Base-by-base conservation (phyloP, 148 eudicot species). In the Rhododendron simsii region DNA sequence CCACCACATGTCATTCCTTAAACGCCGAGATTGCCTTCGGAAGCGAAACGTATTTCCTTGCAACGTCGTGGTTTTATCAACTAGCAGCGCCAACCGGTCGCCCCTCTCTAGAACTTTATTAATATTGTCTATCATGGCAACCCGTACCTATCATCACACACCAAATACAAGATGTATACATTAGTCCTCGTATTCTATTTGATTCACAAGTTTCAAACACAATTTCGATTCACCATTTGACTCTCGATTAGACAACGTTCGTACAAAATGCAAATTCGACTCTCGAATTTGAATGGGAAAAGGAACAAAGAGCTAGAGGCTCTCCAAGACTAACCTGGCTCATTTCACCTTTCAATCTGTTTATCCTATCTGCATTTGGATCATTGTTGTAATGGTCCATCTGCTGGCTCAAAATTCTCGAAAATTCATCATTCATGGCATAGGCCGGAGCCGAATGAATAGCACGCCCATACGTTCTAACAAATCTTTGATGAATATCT, bases 51-150 rank as follows among this genome's bases (percentile, higher is more conserved):
- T 93, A 87, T 97, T 95, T 81, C 95, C 95, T 91, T 97, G 98
- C 89, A 97, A 86, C 78, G 87, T 92, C 63, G 92, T 88, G 50
- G 98, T 97, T 91, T 97, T 95, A 91, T 95, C 98, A 61, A 97
- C 99, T 87, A 97, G 87, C 86, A 94, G 85, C 87, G 93, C 98
- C 90, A 97, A 85, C 37, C 99, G 95, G 86, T 97, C 98, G 78
- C 98, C 99, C 88, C 99, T 92, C 44, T 97, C 99, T 87, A 97
- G 81, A 82, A 97, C 99, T 93, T 97, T 95, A 88, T 95, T 95
- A 67, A 97, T 97, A 82, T 97, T 95, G 91, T 97, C 95, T 59
- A 97, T 94, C 99, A 97, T 97, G 82, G 95, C 96, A 87, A 85
- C 90, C 33, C 98, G 94, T 77, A 97, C 99, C 99, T 97, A 84